These are phyloP conservation scores for Emmonsiellopsis sp. DNA, from an alignment of 2,329 filamentous ascomycete genomes.

Conservation along the genomic window DNA sequence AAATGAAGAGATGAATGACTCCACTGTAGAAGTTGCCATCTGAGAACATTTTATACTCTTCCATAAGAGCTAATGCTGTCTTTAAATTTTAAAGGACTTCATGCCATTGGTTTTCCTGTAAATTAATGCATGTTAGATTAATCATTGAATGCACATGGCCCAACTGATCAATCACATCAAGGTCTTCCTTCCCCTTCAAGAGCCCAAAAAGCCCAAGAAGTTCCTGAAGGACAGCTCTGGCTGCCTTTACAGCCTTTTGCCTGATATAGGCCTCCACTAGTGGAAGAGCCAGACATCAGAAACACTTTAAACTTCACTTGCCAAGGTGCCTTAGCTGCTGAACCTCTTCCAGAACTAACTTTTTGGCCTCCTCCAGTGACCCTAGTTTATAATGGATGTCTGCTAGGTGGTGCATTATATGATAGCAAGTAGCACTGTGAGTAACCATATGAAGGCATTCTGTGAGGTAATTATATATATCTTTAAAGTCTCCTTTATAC, in stretches of 20 bases:
- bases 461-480: background rate
- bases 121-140: background rate
- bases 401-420: background rate
- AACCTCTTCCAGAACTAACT: background rate
- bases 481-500: background rate
- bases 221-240: background rate
- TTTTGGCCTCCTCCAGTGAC: background rate
- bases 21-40: slow-evolving; percentile 1
- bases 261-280: background rate
- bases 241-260: background rate
- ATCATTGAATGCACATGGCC: background rate
- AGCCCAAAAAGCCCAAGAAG: background rate
- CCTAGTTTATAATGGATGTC: background rate
- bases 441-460: background rate
- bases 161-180: background rate
- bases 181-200: background rate
- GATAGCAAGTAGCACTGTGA: background rate
- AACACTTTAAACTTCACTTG: background rate
- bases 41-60: background rate
- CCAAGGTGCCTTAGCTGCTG: background rate
- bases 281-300: background rate
- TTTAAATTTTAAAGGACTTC: background rate
- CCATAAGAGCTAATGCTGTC: background rate
- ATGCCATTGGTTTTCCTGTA: background rate
- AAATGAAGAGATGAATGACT: background rate